Base-by-base conservation (phyloP, 805 yeast species). In the Candida xyloterini region DNA sequence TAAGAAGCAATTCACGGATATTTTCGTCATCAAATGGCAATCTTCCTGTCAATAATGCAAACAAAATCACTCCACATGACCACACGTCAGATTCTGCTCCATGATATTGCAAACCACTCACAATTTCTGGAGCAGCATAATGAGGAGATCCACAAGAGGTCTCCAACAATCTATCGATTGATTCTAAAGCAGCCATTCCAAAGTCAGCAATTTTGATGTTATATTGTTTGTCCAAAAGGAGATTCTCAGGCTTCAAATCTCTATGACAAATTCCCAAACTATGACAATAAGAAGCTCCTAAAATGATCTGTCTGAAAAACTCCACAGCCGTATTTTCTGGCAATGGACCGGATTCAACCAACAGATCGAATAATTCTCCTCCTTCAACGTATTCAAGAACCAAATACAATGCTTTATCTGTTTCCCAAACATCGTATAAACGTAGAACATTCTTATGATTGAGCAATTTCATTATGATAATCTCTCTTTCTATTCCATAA, bases 91-190 rank as follows among this genome's bases (percentile, higher is more conserved):
- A 81, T 29, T 96, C 96, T 22, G 95, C 89, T 10, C 99, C 99
- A 58, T 93, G 98, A 61, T 93, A 93, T 44, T 81, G 88, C 46
- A 84, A 78, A 26, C 99, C 99, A 10, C 96, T 85, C 9, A 93
- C 97, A 51, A 93, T 91, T 62, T 93, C 99, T 0, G 99, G 99
- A 8, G 96, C 87, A 1, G 98, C 99, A 63, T 93, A 93, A 62
- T 93, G 99, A 7, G 99, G 99, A 13, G 97, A 89, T 1, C 99
- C 99, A 65, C 99, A 93, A 14, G 95, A 82, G 4, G 99, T 93
- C 61, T 91, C 97, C 42, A 93, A 70, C 56, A 91, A 66, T 52
- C 84, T 79, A 50, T 81, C 91, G 38, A 76, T 76, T n/a, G 68
- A 59, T 61, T 93, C 98, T 32, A 93, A 68, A 6, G 99, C 98